Evolutionary conservation across 202 grass and related monocot genomes (phyloP), one percentile per base, ranked within the genome.

Genomic region (Elaeis oleifera): DNA sequence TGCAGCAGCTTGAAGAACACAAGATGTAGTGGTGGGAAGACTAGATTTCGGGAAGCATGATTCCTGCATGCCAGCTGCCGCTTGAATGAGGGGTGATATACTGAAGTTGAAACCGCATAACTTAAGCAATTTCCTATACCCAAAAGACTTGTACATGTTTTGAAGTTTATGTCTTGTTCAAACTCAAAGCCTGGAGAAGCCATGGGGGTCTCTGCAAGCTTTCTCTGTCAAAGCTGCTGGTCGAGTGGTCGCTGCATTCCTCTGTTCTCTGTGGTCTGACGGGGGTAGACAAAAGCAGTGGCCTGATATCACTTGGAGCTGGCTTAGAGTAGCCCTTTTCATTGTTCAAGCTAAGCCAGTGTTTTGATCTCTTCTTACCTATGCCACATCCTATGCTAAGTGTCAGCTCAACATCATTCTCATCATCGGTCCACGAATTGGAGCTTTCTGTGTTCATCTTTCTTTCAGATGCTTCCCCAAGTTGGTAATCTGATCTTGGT

Each of bases 401-500:
- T 53, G 77, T 89, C 75, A 89, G 78, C 44, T 89, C 81, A 25
- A 79, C 68, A 76, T 81, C 77, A 58, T 49, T 78, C 63, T 76
- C 81, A 49, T 79, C 58, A 16, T 64, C 44, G 55, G 50, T 29
- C 20, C 73, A 77, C 44, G 52, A 62, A 44, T 32, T 72, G 76
- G 72, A 69, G 71, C n/a, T 68, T 73, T 80, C 69, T 16, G 53
- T 53, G 64, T 69, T 63, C 31, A 6, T 50, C 60, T 23, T 11
- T 22, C 39, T 50, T 49, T 63, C 27, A 50, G 60, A 15, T 63
- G 60, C 49, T 49, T 49, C 32, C 18, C 60, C 44, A 4, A 20
- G 20, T 23, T 19, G 31, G 21, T 49, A 63, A 5, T 20, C 31
- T 49, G 9, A 66, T 73, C 65, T 77, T 53, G 62, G 50, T 24